Percentiles rank a stretch among this genome's conserved stretches.
phyloP scores from a whole-genome alignment of 345 rosid species.

The Bretschneidera sinensis region DNA sequence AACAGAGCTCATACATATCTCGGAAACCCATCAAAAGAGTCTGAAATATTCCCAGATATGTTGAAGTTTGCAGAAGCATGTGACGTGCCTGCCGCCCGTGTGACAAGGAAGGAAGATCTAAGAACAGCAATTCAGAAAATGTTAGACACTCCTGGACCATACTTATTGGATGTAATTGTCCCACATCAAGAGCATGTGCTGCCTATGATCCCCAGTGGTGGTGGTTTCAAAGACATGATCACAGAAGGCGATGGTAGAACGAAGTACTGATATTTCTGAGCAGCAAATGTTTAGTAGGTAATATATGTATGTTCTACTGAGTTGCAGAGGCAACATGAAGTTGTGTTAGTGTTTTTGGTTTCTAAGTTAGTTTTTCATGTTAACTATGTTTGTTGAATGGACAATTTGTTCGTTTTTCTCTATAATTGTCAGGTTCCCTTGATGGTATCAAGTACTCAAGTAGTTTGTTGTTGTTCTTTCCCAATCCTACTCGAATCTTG shows the following conservation, averaged over 20 bases:
- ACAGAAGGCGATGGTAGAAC: slow-evolving; percentile 91
- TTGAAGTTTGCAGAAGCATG: slow-evolving; percentile 82
- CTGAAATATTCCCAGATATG: slow-evolving; percentile 84
- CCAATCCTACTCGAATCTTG: background rate
- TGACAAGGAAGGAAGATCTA: slow-evolving; percentile 53
- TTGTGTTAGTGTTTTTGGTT: too few species aligned
- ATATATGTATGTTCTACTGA: too few species aligned
- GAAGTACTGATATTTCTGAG: slow-evolving; percentile 24
- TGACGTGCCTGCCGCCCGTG: slow-evolving; percentile 81
- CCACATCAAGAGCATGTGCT: slow-evolving; percentile 97
- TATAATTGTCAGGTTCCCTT: background rate
- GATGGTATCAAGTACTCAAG: background rate
- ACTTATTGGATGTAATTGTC: slow-evolving; percentile 81
- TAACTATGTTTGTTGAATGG: background rate
- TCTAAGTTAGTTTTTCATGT: background rate
- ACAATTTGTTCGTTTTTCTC: too few species aligned
- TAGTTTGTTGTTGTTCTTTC: background rate
- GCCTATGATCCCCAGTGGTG: slow-evolving; percentile 97
- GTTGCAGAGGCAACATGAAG: too few species aligned
- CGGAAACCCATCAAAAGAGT: slow-evolving; percentile 67
- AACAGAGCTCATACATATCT: slow-evolving; percentile 88
- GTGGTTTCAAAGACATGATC: slow-evolving; percentile 81
- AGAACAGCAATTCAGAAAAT: slow-evolving; percentile 73
- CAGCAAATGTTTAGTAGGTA: background rate
- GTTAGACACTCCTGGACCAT: slow-evolving; percentile 93